Conservation (phyloP, 768 basidiomycete species). For the Lactarius indigo region DNA sequence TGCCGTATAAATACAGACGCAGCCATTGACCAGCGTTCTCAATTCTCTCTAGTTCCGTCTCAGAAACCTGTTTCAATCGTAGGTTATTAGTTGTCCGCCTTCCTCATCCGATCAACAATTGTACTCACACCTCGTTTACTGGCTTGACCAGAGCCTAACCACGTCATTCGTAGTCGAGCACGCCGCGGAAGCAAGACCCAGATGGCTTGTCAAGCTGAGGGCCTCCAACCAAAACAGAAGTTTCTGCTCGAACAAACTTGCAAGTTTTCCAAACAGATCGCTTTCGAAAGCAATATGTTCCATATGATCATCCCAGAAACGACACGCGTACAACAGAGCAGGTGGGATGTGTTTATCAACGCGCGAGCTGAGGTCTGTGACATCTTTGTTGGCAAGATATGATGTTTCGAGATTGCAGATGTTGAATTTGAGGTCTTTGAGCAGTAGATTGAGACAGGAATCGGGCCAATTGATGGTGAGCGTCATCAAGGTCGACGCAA, state of each 20-base stretch:
- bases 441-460: neutral
- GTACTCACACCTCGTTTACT: neutral
- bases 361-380: neutral
- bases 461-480: neutral
- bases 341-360: neutral
- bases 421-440: neutral
- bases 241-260: neutral
- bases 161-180: neutral
- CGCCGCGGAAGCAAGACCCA: neutral
- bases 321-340: neutral
- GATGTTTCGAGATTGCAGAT: conserved; percentile 1
- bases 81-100: neutral
- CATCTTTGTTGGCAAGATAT: neutral
- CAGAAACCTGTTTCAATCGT: neutral
- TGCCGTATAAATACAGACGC: neutral
- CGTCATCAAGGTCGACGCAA: neutral
- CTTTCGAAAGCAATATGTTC: neutral
- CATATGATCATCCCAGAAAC: conserved; percentile 1
- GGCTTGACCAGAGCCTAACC: neutral
- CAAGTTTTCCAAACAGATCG: neutral
- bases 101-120: neutral
- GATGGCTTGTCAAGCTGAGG: neutral
- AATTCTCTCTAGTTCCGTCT: neutral
- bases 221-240: conserved; percentile 6
- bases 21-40: neutral